These are phyloP conservation scores for Pharus latifolius DNA, from an alignment of 176 grass and related monocot species.

Conservation along the genomic window DNA sequence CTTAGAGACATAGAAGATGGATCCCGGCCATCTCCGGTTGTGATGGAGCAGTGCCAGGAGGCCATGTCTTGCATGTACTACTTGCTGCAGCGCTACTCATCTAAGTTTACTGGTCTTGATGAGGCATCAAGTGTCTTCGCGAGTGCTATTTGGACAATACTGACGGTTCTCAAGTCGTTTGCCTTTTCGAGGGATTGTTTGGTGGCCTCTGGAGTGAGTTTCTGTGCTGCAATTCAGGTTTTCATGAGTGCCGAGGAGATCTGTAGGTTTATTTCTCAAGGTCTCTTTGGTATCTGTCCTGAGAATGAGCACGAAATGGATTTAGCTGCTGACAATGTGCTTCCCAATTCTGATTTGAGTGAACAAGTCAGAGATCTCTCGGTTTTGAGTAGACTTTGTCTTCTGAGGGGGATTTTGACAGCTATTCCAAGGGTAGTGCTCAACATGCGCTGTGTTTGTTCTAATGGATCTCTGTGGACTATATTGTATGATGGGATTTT, in stretches of 20 bases:
- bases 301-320: neutral
- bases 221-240: conserved; percentile 87
- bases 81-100: conserved; percentile 85
- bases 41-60: conserved; percentile 98
- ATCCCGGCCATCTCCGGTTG: conserved; percentile 64
- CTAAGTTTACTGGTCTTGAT: conserved; percentile 44
- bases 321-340: neutral
- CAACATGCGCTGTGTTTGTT: conserved; percentile 35
- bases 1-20: conserved; percentile 52
- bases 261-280: conserved; percentile 57
- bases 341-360: conserved; percentile 47
- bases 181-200: conserved; percentile 93
- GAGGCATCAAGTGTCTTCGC: conserved; percentile 50
- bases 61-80: conserved; percentile 99
- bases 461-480: conserved; percentile 52
- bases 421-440: conserved; percentile 68
- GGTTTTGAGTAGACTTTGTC: conserved; percentile 78
- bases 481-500: conserved; percentile 87
- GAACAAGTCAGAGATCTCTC: conserved; percentile 56
- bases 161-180: conserved; percentile 78
- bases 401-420: conserved; percentile 89
- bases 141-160: conserved; percentile 51
- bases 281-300: conserved; percentile 35
- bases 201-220: conserved; percentile 83
- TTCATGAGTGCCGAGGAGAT: conserved; percentile 55